These are phyloP conservation scores for Scytalidium sp. DNA, from an alignment of 2,329 filamentous ascomycete species.

Conservation along the genomic window DNA sequence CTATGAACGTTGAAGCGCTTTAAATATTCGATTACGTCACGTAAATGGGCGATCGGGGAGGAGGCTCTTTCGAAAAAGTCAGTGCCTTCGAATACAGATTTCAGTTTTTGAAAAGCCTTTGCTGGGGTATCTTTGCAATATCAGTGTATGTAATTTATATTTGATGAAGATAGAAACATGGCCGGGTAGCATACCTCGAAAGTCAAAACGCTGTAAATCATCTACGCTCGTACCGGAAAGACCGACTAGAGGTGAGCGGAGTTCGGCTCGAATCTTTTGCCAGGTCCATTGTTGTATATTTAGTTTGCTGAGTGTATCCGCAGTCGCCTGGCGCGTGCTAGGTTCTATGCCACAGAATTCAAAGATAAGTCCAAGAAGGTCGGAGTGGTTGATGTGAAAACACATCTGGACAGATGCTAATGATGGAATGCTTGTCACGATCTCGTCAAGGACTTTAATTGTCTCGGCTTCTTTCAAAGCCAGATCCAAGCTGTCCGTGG, in stretches of 20 bases:
- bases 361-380: slow-evolving; percentile 83
- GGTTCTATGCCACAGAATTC: slow-evolving; percentile 79
- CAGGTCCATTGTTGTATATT: slow-evolving; percentile 80
- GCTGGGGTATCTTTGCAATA: slow-evolving; percentile 45
- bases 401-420: slow-evolving; percentile 72
- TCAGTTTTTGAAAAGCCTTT: slow-evolving; percentile 56
- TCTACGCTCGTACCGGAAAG: slow-evolving; percentile 87
- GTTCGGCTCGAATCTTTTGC: slow-evolving; percentile 77
- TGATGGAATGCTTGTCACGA: slow-evolving; percentile 76
- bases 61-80: slow-evolving; percentile 73
- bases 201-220: slow-evolving; percentile 88
- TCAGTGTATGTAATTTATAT: slow-evolving; percentile 1
- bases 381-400: slow-evolving; percentile 86
- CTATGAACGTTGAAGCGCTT: slow-evolving; percentile 71
- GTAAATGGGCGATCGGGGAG: slow-evolving; percentile 74
- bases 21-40: slow-evolving; percentile 72
- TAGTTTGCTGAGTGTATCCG: slow-evolving; percentile 81
- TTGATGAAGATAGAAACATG: slow-evolving; percentile 5
- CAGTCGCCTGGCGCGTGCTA: slow-evolving; percentile 66
- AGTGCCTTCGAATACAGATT: slow-evolving; percentile 58
- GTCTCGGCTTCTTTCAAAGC: slow-evolving; percentile 90
- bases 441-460: slow-evolving; percentile 91
- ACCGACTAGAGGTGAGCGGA: slow-evolving; percentile 77
- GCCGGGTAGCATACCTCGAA: slow-evolving; percentile 56
- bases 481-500: slow-evolving; percentile 74